A percentile compares a stretch with the other conserved stretches of the same genome.
Evolutionary conservation across 208 protist species (phyloP).

Genomic region (Blastocrithidia nonstop): DNA sequence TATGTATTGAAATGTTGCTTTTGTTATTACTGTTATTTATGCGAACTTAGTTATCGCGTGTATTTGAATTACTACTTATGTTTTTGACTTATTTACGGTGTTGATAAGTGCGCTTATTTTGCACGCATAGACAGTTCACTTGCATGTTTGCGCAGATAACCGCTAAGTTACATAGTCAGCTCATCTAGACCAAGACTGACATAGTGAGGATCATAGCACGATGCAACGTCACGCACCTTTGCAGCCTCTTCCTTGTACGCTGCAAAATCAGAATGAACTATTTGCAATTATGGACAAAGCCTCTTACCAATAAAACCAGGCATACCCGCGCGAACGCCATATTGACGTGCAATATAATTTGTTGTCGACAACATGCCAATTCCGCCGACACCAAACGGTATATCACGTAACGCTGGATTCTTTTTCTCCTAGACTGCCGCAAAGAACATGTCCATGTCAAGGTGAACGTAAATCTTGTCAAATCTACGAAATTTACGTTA

Average conservation of each 20-base stretch:
- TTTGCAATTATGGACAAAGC: constrained; percentile 70
- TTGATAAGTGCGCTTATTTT: not conserved
- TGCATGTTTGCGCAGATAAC: constrained; percentile 14
- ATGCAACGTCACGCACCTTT: constrained; percentile 35
- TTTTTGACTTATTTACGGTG: not conserved
- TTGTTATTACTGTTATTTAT: too few relatives aligned
- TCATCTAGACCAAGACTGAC: constrained; percentile 41
- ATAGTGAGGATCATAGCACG: constrained; percentile 62
- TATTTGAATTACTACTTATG: constrained; percentile 4
- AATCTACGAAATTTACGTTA: constrained; percentile 19
- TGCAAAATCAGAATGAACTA: constrained; percentile 54
- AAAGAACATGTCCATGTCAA: constrained; percentile 90
- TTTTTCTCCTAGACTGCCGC: constrained; percentile 80
- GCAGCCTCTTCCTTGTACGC: constrained; percentile 33
- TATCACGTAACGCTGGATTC: constrained; percentile 43
- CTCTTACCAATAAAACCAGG: constrained; percentile 84
- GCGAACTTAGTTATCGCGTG: constrained; percentile 2
- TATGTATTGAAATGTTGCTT: too few relatives aligned
- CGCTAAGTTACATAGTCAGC: constrained; percentile 51
- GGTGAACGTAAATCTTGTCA: constrained; percentile 27
- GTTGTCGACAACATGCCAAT: constrained; percentile 86
- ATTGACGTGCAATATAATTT: constrained; percentile 89
- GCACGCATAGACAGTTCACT: too few relatives aligned
- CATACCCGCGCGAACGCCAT: constrained; percentile 90
- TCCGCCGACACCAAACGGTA: constrained; percentile 88